Conservation (phyloP, 2,329 filamentous ascomycete genomes). For the Exophiala oligosperma region DNA sequence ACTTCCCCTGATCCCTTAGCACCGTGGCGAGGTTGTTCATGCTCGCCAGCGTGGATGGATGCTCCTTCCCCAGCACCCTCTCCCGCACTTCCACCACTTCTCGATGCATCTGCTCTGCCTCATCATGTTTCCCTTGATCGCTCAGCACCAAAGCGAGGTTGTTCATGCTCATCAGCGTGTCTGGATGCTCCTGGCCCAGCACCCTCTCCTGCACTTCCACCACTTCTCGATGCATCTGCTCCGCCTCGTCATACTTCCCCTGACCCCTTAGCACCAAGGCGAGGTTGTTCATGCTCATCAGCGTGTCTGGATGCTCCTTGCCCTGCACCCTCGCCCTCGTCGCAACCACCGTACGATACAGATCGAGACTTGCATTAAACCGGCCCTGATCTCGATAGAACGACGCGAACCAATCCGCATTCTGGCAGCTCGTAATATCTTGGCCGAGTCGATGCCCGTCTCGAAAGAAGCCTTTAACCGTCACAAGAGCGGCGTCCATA, state of each 20-base stretch:
- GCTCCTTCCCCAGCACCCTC: neutral
- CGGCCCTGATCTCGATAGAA: slow-evolving; percentile 23
- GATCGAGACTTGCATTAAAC: slow-evolving; percentile 15
- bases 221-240: slow-evolving; percentile 10
- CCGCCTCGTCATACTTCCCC: slow-evolving; percentile 17
- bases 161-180: slow-evolving; percentile 24
- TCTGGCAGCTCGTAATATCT: slow-evolving; percentile 10
- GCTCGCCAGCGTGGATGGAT: too few species aligned
- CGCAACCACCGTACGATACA: slow-evolving; percentile 23
- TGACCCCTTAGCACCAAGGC: slow-evolving; percentile 5
- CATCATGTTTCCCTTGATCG: slow-evolving; percentile 16
- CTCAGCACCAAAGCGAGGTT: slow-evolving; percentile 22
- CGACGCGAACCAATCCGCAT: slow-evolving; percentile 15
- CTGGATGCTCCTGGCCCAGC: slow-evolving; percentile 21
- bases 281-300: slow-evolving; percentile 27
- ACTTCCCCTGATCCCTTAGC: too few species aligned
- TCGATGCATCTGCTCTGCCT: slow-evolving; percentile 14
- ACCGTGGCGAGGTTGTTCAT: too few species aligned
- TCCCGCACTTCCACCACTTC: neutral
- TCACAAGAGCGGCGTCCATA: slow-evolving; percentile 12
- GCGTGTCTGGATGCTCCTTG: slow-evolving; percentile 30
- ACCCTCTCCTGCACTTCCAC: slow-evolving; percentile 7
- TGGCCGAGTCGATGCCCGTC: slow-evolving; percentile 8
- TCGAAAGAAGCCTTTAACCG: neutral
- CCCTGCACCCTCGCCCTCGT: slow-evolving; percentile 21